Evolutionary conservation across 2,329 filamentous ascomycete genomes (phyloP), one percentile per base, ranked within the genome.

Genomic region (Didymella segeticola): DNA sequence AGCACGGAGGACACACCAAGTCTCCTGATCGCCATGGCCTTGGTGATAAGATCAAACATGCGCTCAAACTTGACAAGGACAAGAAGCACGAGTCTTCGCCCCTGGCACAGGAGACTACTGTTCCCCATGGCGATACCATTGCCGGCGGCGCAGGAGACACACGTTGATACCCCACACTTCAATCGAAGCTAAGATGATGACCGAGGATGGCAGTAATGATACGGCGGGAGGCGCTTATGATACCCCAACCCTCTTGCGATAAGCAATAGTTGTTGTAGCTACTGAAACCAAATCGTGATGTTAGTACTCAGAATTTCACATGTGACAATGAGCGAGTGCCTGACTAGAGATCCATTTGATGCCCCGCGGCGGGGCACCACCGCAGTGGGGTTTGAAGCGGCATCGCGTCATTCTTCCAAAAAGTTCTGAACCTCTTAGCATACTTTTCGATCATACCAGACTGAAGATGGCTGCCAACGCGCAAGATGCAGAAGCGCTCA

Each of bases 401-500:
- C 37, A 47, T 56, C 56, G 56, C 60, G 63, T 68, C 64, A 66
- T 67, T 43, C 36, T 33, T 8, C 37, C 43, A 43, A 57, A 46
- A 47, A 58, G 34, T 34, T 55, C 56, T 33, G 30, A 53, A 25
- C 43, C 14, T 23, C 26, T 23, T 38, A 26, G 41, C 37, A 43
- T 20, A 17, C 33, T 29, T 25, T 22, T 20, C 15, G 17, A 42
- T 20, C 14, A 29, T 19, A 10, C 36, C 31, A 41, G 15, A 42
- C 38, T 34, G 50, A 62, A 29, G n/a, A 70, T 70, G 67, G 36
- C 25, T 15, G 52, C 54, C 43, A 59, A 53, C 26, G 42, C 53
- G 37, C 56, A 62, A 23, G 64, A 68, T 7, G 56, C 62, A 9
- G 84, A 86, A 61, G 79, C 83, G 48, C 79, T 88, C 62, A 78